Conservation (phyloP, 78 protist species). For the Dictyostelium brefeldianum region DNA sequence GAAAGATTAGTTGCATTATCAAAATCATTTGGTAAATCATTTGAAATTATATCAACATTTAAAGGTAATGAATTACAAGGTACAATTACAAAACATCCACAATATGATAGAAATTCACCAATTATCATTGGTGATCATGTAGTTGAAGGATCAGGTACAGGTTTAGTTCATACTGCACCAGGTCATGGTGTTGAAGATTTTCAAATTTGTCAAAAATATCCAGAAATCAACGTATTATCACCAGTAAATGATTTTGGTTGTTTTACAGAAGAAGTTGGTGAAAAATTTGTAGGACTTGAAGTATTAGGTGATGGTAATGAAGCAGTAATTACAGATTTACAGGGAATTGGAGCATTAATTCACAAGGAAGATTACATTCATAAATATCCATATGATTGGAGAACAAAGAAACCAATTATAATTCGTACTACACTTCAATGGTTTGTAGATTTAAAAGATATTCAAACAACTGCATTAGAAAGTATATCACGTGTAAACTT, state of each 20-base stretch:
- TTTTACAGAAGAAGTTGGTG: constrained; percentile 73
- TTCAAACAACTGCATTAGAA: constrained; percentile 53
- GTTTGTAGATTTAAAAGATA: constrained; percentile 79
- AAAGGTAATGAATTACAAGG: constrained; percentile 32
- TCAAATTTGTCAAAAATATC: constrained; percentile 19
- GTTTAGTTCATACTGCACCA: constrained; percentile 98
- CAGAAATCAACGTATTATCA: constrained; percentile 4
- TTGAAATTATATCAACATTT: neutral
- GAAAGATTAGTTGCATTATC: constrained; percentile 46
- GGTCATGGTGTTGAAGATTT: constrained; percentile 97
- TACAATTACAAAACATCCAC: constrained; percentile 42
- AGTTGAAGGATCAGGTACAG: constrained; percentile 93
- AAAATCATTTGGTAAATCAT: neutral
- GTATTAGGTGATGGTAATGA: constrained; percentile 86
- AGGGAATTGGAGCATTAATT: constrained; percentile 7
- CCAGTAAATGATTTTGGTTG: constrained; percentile 87
- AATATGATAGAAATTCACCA: constrained; percentile 44
- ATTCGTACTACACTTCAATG: constrained; percentile 90
- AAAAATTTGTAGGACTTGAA: constrained; percentile 73
- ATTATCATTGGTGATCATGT: constrained; percentile 84
- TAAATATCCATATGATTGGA: constrained; percentile 97
- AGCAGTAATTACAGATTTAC: constrained; percentile 61
- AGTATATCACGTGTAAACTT: constrained; percentile 33
- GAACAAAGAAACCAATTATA: constrained; percentile 95
- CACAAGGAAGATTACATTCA: constrained; percentile 85